Base-by-base conservation (phyloP, 305 asterid species). In the Fraxinus angustifolia region DNA sequence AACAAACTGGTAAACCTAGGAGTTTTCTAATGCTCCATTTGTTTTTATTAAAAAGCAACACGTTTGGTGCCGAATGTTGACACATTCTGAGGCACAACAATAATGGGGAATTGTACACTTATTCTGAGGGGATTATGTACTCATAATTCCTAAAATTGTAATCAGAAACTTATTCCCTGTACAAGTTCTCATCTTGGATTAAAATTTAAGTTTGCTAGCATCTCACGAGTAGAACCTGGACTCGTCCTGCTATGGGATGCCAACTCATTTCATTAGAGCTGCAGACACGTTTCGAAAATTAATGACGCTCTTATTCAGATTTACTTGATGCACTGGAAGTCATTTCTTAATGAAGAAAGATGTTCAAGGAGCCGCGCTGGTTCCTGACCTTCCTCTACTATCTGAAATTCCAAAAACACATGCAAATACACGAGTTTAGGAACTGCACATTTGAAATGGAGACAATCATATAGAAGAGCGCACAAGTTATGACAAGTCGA, bases 361-460 rank as follows among this genome's bases (percentile, higher is more conserved):
- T 86, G 87, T 82, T 84, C 36, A 42, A 83, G 85, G 35, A 92
- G 94, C 81, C 80, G 85, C 45, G 75, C 87, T 23, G 92, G 92
- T 86, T 90, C 93, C 75, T 90, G 89, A 12, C 90, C 91, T 85
- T 90, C 88, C 78, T 84, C 82, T 30, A 82, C 89, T 62, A 87
- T 83, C 96, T 89, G 92, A 74, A 82, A 85, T 38, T 21, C 42
- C 76, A 16, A 28, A 38, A 62, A 35, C 19, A 74, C 33, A 23
- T 3, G 73, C 50, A 56, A 56, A 19, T 17, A 56, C 67, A 78
- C 40, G 30, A 33, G n/a, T 72, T 78, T 58, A 71, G 62, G 50
- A 35, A 45, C 42, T 30, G 79, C 75, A 78, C 50, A 21, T 35
- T 38, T 65, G 73, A 65, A 65, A 65, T 26, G 16, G 40, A 34